These are phyloP conservation scores for Lippia alba DNA, from an alignment of 305 asterid genomes.

Conservation along the genomic window DNA sequence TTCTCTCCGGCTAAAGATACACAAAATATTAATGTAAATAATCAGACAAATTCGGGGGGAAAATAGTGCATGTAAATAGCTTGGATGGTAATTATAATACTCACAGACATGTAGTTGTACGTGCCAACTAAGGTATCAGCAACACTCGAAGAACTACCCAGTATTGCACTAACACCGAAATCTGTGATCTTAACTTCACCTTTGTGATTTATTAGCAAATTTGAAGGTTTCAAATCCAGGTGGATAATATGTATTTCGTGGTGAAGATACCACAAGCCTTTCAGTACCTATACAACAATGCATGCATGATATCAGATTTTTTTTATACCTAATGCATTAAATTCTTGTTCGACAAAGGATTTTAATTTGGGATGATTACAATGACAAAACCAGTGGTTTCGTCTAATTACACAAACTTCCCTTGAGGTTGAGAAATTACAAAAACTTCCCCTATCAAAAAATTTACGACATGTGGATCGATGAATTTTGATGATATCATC, in stretches of 20 bases:
- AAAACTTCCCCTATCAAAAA: no score
- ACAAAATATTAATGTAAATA: conserved; percentile 27
- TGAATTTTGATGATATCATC: no score
- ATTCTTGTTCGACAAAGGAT: no score
- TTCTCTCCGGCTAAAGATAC: conserved; percentile 87
- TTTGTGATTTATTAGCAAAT: conserved; percentile 86
- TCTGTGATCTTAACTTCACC: conserved; percentile 99
- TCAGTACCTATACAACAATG: conserved; percentile 98
- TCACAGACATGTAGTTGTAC: conserved; percentile 98
- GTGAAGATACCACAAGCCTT: conserved; percentile 98
- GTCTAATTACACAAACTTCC: no score
- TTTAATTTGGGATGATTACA: no score
- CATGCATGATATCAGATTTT: no score
- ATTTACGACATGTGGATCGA: no score
- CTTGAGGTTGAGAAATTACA: no score
- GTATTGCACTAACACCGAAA: conserved; percentile 93
- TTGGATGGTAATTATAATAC: conserved; percentile 39
- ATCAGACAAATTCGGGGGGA: not conserved
- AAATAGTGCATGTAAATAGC: not conserved
- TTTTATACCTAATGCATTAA: no score
- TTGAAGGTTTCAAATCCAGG: conserved; percentile 94
- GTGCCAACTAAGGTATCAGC: conserved; percentile 98
- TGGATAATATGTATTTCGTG: conserved; percentile 96
- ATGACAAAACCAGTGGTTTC: no score
- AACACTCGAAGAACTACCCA: conserved; percentile 79